Conservation (phyloP, 192 early-diverging fungal genomes). For the Podila epicladia region DNA sequence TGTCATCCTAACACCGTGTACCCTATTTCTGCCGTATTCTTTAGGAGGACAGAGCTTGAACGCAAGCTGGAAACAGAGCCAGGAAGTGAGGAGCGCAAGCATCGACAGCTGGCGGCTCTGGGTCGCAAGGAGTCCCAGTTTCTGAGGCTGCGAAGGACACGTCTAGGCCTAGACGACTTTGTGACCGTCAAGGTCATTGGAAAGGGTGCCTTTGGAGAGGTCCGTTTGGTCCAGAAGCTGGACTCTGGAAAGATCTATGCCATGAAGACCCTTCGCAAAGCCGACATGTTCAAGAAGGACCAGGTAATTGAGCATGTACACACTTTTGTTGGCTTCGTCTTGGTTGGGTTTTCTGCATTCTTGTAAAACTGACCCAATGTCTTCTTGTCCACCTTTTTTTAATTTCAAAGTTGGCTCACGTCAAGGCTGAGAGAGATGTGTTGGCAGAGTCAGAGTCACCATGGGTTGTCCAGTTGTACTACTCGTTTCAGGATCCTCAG, state of each 20-base stretch:
- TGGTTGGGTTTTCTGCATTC: neutral
- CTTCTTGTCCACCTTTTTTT: neutral
- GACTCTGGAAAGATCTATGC: conserved; percentile 99
- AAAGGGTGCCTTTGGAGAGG: conserved; percentile 98
- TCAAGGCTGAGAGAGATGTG: conserved; percentile 98
- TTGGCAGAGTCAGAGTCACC: conserved; percentile 95
- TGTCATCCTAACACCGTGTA: too few relatives aligned
- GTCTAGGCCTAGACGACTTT: conserved; percentile 93
- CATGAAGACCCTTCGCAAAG: conserved; percentile 97
- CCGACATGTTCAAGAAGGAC: conserved; percentile 98
- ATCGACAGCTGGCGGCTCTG: conserved; percentile 79
- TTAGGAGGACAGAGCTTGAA: conserved; percentile 84
- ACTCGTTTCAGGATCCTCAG: conserved; percentile 95
- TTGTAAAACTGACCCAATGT: neutral
- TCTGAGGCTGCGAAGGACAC: conserved; percentile 89
- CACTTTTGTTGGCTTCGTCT: neutral
- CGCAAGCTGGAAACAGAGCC: conserved; percentile 74
- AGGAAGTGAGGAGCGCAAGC: conserved; percentile 90
- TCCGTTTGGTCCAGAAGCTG: conserved; percentile 95
- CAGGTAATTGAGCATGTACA: conserved; percentile 63
- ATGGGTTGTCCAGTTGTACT: conserved; percentile 98
- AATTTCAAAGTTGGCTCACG: conserved; percentile 82
- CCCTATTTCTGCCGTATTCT: neutral
- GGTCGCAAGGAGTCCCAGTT: conserved; percentile 95
- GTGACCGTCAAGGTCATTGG: conserved; percentile 98